A percentile compares a stretch with the other conserved stretches of the same genome.
Evolutionary conservation across 306 rosid species (phyloP).

Genomic region (Hylodesmum podocarpum): DNA sequence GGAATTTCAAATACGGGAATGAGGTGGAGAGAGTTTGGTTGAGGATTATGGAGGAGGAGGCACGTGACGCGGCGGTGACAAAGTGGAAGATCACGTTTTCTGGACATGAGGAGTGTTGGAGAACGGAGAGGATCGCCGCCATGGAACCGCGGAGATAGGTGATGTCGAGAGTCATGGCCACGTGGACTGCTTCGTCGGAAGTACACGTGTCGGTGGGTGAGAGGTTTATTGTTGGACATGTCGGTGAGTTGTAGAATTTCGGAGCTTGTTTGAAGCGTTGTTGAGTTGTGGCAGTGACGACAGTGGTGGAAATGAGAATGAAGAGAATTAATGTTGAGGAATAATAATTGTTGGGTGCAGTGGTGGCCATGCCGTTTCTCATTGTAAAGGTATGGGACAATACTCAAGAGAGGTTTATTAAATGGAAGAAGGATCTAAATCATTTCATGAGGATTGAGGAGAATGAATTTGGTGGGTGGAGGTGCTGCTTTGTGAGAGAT

Average conservation of each 20-base stretch:
- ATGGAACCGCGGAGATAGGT: constrained; percentile 92
- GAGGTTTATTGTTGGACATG: constrained; percentile 39
- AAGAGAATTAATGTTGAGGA: not conserved
- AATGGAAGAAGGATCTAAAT: not conserved
- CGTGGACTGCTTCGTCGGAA: constrained; percentile 56
- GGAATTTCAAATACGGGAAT: constrained; percentile 79
- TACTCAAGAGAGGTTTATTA: too few relatives aligned
- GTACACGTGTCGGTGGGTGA: constrained; percentile 30
- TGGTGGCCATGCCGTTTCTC: not conserved
- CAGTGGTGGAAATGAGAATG: not conserved
- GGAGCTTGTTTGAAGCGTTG: constrained; percentile 85
- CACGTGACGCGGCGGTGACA: constrained; percentile 49
- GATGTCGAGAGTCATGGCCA: constrained; percentile 89
- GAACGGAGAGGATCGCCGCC: constrained; percentile 92
- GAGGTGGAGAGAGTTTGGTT: constrained; percentile 44
- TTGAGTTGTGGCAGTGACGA: not conserved
- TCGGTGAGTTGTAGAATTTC: constrained; percentile 75
- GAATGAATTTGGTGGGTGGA: too few relatives aligned
- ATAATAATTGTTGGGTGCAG: not conserved
- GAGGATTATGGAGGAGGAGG: constrained; percentile 37
- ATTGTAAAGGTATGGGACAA: too few relatives aligned
- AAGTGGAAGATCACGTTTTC: constrained; percentile 78
- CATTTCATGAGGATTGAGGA: too few relatives aligned
- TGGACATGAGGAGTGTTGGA: constrained; percentile 94
- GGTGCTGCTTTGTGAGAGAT: too few relatives aligned